Percentiles rank a stretch among this genome's conserved stretches.
phyloP scores from a whole-genome alignment of 148 eudicot species.

The Nepenthes gracilis region DNA sequence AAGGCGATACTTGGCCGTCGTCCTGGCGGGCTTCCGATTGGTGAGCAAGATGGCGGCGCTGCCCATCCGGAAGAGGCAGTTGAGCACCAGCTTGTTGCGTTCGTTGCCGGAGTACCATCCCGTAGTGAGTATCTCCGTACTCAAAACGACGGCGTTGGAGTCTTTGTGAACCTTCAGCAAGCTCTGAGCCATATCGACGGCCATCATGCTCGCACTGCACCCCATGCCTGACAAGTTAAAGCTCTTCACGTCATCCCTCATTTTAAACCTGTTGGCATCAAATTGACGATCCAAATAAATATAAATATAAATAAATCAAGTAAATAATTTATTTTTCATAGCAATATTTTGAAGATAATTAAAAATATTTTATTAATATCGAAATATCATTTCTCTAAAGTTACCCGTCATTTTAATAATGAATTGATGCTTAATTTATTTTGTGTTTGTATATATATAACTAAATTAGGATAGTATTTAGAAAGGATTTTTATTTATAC shows the following conservation, averaged over 20 bases:
- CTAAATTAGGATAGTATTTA: too few relatives aligned
- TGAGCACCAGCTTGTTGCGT: constrained; percentile 30
- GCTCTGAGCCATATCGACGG: constrained; percentile 36
- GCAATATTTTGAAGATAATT: too few relatives aligned
- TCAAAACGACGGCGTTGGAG: constrained; percentile 47
- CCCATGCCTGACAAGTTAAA: constrained; percentile 65
- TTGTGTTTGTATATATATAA: too few relatives aligned
- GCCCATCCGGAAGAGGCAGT: constrained; percentile 70
- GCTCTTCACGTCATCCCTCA: constrained; percentile 49
- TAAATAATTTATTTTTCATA: background rate
- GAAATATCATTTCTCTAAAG: too few relatives aligned
- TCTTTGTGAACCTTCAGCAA: constrained; percentile 31
- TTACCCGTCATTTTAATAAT: too few relatives aligned
- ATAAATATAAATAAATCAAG: too few relatives aligned
- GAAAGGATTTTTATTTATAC: too few relatives aligned
- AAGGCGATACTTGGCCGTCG: constrained; percentile 16
- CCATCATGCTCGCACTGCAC: constrained; percentile 65
- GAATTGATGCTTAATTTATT: too few relatives aligned
- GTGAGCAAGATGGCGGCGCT: constrained; percentile 44
- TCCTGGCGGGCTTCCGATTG: constrained; percentile 5
- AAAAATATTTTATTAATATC: too few relatives aligned
- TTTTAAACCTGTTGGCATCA: constrained; percentile 11
- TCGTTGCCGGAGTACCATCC: constrained; percentile 73
- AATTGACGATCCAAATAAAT: too few relatives aligned
- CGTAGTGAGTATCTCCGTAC: constrained; percentile 64